Conservation (phyloP, 1,284 basidiomycete species). For the Irpex lacteus region DNA sequence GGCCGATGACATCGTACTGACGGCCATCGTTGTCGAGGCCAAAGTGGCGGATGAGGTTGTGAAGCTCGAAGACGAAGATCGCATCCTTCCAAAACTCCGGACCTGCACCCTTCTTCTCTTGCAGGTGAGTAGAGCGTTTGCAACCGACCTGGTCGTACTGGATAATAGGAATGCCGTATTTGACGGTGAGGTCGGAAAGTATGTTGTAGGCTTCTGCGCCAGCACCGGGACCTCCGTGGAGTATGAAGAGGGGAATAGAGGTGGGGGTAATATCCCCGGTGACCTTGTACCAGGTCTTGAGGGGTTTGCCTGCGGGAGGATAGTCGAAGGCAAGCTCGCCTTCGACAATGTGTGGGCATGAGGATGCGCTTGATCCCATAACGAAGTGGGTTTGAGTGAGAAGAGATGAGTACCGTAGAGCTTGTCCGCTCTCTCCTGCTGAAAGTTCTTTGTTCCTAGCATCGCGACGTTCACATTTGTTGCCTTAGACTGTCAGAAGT, state of each 20-base stretch:
- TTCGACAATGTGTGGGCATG: neutral
- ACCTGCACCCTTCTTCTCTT: slow-evolving; percentile 19
- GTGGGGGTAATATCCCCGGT: slow-evolving; percentile 12
- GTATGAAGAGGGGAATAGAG: slow-evolving; percentile 18
- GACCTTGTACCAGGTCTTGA: slow-evolving; percentile 21
- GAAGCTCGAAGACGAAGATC: slow-evolving; percentile 32
- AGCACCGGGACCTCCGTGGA: slow-evolving; percentile 24
- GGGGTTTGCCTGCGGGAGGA: slow-evolving; percentile 18
- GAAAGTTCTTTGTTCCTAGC: no score
- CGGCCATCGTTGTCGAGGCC: slow-evolving; percentile 16
- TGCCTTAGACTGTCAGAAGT: no score
- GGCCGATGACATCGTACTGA: slow-evolving; percentile 26
- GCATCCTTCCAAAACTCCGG: slow-evolving; percentile 28
- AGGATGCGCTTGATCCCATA: no score
- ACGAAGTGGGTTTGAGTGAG: no score
- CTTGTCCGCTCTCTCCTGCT: no score
- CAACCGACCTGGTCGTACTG: slow-evolving; percentile 34
- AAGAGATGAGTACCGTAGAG: no score
- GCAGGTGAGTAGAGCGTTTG: slow-evolving; percentile 30
- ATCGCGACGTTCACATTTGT: no score
- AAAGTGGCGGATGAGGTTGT: slow-evolving; percentile 26
- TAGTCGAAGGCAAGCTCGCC: neutral
- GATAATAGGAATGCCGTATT: slow-evolving; percentile 28
- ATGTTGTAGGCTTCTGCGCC: neutral
- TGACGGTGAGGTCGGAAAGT: slow-evolving; percentile 16